Base-by-base conservation (phyloP, 2,329 filamentous ascomycete species). In the Claviceps humidiphila region DNA sequence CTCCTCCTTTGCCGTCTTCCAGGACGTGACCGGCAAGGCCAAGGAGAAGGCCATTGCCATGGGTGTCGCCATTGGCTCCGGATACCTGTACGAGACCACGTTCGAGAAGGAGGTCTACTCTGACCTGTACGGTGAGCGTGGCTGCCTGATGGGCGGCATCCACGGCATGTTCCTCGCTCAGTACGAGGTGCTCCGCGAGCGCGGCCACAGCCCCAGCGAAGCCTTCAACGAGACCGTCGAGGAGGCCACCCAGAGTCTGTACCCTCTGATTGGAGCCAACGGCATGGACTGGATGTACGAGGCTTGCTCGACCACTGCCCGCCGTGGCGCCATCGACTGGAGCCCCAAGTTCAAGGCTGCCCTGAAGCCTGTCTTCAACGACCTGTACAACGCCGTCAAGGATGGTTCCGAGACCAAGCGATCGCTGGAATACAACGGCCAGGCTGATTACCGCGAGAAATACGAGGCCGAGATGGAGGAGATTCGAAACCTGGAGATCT, bases 241-340 rank as follows among this genome's bases (percentile, higher is more conserved):
- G 82, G 93, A 98, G 82, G 93, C 93, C 60, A 98, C 93, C 51
- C 93, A 98, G 82, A 89, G 82, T 61, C 80, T 98, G 68, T 98
- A 98, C 82, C 93, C 93, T 59, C 81, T 98, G 68, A 98, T 98
- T 67, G 93, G 91, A 68, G 82, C 81, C 74, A 87, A 97, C 76
- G 93, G 93, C 68, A 97, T 98, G 93, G 93, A 98, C 80, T 98
- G 94, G 89, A 98, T 98, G 93, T 98, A 94, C 79, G 90, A 91
- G 71, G 93, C 93, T 62, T 98, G 93, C 87, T 97, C 91, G 58
- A 98, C 93, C 69, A 98, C 93, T 54, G 93, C 93, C 68, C 89
- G 93, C 68, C 90, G 93, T 69, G 93, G 93, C 74, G 93, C 93
- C 75, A 95, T 98, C 70, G 93, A 98, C 82, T 98, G 93, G 93